Base-by-base conservation (phyloP, 202 grass and related monocot genomes). In the Panicum virgatum region DNA sequence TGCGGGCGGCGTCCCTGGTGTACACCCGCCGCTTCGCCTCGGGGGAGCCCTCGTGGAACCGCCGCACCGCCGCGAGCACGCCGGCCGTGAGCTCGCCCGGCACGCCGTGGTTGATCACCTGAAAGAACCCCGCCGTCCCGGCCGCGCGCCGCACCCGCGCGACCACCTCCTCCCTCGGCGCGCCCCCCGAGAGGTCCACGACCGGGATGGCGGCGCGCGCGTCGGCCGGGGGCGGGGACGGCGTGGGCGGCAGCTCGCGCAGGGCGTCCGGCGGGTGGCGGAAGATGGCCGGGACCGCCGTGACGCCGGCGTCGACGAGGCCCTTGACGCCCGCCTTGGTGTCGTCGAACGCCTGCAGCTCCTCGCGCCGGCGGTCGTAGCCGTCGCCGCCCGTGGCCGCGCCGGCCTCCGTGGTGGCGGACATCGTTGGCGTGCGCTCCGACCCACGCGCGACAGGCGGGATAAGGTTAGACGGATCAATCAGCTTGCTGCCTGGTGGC, bases 331-430 rank as follows among this genome's bases (percentile, higher is more conserved):
- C 62, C 2, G 34, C 62, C 77, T 80, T 80, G 77, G 62, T 80
- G 77, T 80, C 77, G 62, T 80, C 62, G 47, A 80, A 80, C 47
- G 46, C 62, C 9, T 80, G 77, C 36, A 80, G 48, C 77, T 80
- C 77, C 77, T 80, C 77, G 22, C 63, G 62, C 63, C n/a, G 47
- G 5, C 63, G 77, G 47, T 68, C 77, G 11, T 9, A 18, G 13
- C 47, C 62, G 13, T 34, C 62, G 0, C 26, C 22, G 3, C 16
- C 5, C 32, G 32, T 7, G 12, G 4, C 6, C 0, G 1, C 12
- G 10, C 20, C 32, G 19, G 62, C 18, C 4, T 10, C 30, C 6
- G 29, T 19, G n/a, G n/a, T n/a, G 29, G 77, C 20, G 34, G 63
- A 68, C 77, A 75, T 74, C 15, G 30, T 5, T 39, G n/a, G 32